Base-by-base conservation (phyloP, 179 eudicot species). In the Drosera spatulata region DNA sequence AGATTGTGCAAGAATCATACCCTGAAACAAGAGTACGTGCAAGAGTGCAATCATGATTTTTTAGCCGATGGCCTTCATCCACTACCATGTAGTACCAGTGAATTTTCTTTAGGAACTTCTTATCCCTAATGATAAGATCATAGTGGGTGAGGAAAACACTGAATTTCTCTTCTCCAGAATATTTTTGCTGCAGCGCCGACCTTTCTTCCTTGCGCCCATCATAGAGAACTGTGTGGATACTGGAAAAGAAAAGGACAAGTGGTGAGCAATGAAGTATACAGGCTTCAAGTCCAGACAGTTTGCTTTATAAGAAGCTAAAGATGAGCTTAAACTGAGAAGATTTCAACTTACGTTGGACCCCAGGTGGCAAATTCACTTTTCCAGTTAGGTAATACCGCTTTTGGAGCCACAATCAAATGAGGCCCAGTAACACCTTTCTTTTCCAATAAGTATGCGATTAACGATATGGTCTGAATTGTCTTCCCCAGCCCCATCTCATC, bases 401-500 rank as follows among this genome's bases (percentile, higher is more conserved):
- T 90, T 59, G 99, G 99, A 65, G 99, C 99, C 69, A 94, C 85
- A 65, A 94, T 87, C 80, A 94, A 75, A 77, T 94, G 96, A 55
- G 99, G 99, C 40, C 99, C 99, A 69, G 71, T 57, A 43, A 94
- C 99, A 60, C 88, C 88, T 71, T 94, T 94, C 69, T 85, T 86
- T 72, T 86, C 99, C 68, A 85, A 46, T 61, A 94, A 87, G 73
- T 94, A 90, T 14, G 99, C 99, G 58, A 94, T 78, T 63, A 94
- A 65, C 48, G 99, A 74, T 62, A 94, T 94, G 60, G 96, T 90
- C 76, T 94, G 99, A 55, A 94, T 94, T 58, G 99, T 94, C 77
- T 94, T 94, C 33, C 99, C 99, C 71, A 94, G 69, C 56, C 99
- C 99, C 99, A 94, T 94, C 74, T 94, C 99, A 82, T 94, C 99